Conservation (phyloP, 306 rosid species). For the Rosa persica region DNA sequence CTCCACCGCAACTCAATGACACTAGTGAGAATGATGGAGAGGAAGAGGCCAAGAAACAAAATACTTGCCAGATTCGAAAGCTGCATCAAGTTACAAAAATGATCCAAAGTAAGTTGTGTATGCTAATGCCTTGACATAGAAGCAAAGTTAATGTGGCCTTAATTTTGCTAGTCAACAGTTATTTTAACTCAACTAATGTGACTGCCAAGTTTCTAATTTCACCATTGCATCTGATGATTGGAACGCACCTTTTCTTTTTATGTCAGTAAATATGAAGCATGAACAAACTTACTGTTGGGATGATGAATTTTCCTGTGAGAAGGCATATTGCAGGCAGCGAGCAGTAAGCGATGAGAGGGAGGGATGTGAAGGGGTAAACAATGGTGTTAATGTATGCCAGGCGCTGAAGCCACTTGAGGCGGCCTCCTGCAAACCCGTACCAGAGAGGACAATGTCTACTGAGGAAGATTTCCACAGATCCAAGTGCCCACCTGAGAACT, state of each 20-base stretch:
- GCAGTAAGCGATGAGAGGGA: conserved; percentile 93
- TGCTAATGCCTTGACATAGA: conserved; percentile 3
- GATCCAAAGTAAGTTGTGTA: not conserved
- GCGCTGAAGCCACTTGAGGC: conserved; percentile 86
- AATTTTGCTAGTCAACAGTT: not conserved
- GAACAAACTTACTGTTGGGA: conserved; percentile 75
- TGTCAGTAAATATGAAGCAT: conserved; percentile 8
- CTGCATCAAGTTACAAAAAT: conserved; percentile 42
- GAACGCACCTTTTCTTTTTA: not conserved
- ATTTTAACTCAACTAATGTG: not conserved
- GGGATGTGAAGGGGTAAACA: conserved; percentile 94
- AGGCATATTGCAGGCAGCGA: conserved; percentile 90
- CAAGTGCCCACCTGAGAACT: conserved; percentile 99
- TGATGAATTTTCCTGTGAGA: conserved; percentile 93
- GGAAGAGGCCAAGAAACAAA: conserved; percentile 90
- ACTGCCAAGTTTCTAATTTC: not conserved
- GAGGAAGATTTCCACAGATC: conserved; percentile 99
- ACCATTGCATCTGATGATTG: not conserved
- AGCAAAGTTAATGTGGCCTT: not conserved
- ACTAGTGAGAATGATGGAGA: conserved; percentile 75
- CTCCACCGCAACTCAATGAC: conserved; percentile 95
- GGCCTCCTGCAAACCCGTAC: conserved; percentile 97
- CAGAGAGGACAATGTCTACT: conserved; percentile 98
- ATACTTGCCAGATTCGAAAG: conserved; percentile 90
- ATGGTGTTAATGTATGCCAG: conserved; percentile 94